phyloP scores from a whole-genome alignment of 805 yeast species.

The Diddensiella transvaalensis region DNA sequence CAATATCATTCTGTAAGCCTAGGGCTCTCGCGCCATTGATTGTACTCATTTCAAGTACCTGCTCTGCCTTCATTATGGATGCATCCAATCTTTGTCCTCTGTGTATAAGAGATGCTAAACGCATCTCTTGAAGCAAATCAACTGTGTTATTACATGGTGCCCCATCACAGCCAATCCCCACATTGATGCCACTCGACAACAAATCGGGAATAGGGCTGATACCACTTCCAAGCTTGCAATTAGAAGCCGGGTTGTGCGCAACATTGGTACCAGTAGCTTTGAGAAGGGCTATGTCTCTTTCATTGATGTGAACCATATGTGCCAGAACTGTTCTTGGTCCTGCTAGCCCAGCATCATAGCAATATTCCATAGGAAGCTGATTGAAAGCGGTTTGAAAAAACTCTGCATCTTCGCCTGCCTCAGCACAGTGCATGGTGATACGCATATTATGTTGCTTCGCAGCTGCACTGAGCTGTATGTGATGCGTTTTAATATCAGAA shows the following conservation, averaged over 20 bases:
- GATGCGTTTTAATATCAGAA: slow-evolving; percentile 18
- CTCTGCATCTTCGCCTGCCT: slow-evolving; percentile 14
- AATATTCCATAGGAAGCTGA: slow-evolving; percentile 10
- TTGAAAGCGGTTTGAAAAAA: slow-evolving; percentile 7
- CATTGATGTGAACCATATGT: slow-evolving; percentile 11
- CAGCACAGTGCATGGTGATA: slow-evolving; percentile 21
- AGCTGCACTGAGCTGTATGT: slow-evolving; percentile 7
- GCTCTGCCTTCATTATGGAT: not conserved
- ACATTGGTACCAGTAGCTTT: slow-evolving; percentile 5
- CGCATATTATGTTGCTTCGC: slow-evolving; percentile 14
- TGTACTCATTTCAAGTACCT: slow-evolving; percentile 6
- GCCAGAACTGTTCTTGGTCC: slow-evolving; percentile 11
- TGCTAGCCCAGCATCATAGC: slow-evolving; percentile 5
- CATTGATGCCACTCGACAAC: slow-evolving; percentile 5
- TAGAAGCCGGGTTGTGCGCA: slow-evolving; percentile 10
- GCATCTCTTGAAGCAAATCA: slow-evolving; percentile 10
- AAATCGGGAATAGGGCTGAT: slow-evolving; percentile 7
- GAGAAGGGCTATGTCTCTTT: slow-evolving; percentile 6
- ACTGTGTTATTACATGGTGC: slow-evolving; percentile 11
- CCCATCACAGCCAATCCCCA: slow-evolving; percentile 13
- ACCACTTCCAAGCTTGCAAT: slow-evolving; percentile 10
- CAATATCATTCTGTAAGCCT: slow-evolving; percentile 2
- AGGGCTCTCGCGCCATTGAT: slow-evolving; percentile 10
- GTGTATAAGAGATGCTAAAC: slow-evolving; percentile 7
- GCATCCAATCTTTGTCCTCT: slow-evolving; percentile 5